These are phyloP conservation scores for Erysimum cheiranthoides DNA, from an alignment of 345 rosid species.

Conservation along the genomic window DNA sequence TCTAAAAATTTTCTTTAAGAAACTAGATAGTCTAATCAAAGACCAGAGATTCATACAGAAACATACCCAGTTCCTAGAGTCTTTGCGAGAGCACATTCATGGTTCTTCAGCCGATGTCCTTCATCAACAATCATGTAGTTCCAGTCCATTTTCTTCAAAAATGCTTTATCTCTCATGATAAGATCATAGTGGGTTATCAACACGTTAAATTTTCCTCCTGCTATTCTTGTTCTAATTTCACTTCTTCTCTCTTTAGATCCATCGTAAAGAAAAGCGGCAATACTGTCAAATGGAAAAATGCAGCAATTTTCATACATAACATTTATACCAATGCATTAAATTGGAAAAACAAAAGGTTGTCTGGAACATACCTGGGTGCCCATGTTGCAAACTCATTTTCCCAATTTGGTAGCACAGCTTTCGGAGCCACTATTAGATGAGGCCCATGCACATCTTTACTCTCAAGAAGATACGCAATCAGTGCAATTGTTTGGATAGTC, in stretches of 20 bases:
- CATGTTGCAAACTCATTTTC: conserved; percentile 87
- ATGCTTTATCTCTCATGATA: conserved; percentile 93
- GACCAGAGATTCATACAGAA: conserved; percentile 3
- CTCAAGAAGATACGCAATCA: conserved; percentile 89
- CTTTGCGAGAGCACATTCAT: conserved; percentile 83
- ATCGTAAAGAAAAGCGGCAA: conserved; percentile 88
- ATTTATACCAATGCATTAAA: not conserved
- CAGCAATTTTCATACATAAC: conserved; percentile 6
- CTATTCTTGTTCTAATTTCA: conserved; percentile 69
- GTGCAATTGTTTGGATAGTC: conserved; percentile 93
- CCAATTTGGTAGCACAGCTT: conserved; percentile 99
- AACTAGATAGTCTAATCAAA: not conserved
- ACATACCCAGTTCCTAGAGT: conserved; percentile 89
- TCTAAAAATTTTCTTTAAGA: not conserved
- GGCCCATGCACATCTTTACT: conserved; percentile 84
- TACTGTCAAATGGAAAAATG: conserved; percentile 57
- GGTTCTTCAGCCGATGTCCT: conserved; percentile 98
- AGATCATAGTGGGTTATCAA: conserved; percentile 95
- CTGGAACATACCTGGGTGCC: conserved; percentile 73
- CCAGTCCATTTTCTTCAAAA: conserved; percentile 91
- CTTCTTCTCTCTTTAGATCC: conserved; percentile 95
- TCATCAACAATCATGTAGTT: conserved; percentile 93
- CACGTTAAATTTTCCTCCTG: conserved; percentile 68
- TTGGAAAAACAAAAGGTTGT: not conserved
- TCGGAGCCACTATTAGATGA: conserved; percentile 95